A percentile compares a stretch with the other conserved stretches of the same genome.
These are phyloP conservation scores for Penicillium diatomitis DNA, from an alignment of 495 filamentous ascomycete genomes.

Conservation along the genomic window DNA sequence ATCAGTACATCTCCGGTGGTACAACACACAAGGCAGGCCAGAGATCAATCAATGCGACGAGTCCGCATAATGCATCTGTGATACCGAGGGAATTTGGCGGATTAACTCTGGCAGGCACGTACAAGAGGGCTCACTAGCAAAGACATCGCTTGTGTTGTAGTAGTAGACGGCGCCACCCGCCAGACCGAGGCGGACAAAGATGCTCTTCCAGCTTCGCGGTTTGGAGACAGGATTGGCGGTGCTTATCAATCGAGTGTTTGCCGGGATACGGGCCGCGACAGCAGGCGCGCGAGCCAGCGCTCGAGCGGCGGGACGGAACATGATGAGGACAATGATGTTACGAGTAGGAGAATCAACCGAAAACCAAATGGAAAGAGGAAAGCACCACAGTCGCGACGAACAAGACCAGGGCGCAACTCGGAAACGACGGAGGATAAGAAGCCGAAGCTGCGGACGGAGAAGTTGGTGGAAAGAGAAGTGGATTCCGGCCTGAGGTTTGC, in stretches of 20 bases:
- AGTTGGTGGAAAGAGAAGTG: constrained; percentile 19
- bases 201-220: constrained; percentile 73
- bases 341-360: constrained; percentile 5
- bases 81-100: neutral
- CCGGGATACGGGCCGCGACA: constrained; percentile 30
- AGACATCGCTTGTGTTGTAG: constrained; percentile 81
- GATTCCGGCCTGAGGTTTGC: constrained; percentile 20
- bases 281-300: constrained; percentile 41
- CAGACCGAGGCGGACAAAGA: constrained; percentile 60
- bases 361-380: constrained; percentile 3
- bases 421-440: constrained; percentile 4
- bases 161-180: constrained; percentile 78
- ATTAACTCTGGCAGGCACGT: constrained; percentile 22
- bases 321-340: constrained; percentile 20
- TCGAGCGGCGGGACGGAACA: constrained; percentile 55
- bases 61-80: constrained; percentile 3
- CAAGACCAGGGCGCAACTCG: constrained; percentile 7
- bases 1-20: neutral
- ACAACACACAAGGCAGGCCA: constrained; percentile 1
- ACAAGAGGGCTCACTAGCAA: constrained; percentile 77
- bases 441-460: constrained; percentile 10
- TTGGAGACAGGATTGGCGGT: constrained; percentile 56
- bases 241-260: constrained; percentile 57
- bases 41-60: constrained; percentile 1
- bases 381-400: neutral